A percentile compares a stretch with the other conserved stretches of the same genome.
Evolutionary conservation across 2,329 filamentous ascomycete species (phyloP).

Genomic region (Arthrobotrys sinensis): DNA sequence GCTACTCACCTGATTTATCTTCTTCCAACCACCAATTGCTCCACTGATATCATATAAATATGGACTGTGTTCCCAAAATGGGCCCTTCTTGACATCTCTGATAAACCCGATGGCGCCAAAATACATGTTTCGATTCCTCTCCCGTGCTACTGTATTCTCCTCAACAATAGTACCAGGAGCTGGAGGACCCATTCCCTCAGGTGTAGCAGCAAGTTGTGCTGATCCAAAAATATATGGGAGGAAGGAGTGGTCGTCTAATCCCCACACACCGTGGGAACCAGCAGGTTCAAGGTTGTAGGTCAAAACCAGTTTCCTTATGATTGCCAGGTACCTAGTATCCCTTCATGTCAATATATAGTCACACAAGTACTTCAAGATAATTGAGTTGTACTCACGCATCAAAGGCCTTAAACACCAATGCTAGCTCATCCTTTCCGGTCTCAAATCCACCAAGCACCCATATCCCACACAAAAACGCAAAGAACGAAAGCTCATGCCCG

Average conservation of each 20-base stretch:
- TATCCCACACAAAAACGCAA: conserved; percentile 88
- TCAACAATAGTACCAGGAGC: conserved; percentile 80
- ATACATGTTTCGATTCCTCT: conserved; percentile 84
- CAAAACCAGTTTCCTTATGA: conserved; percentile 85
- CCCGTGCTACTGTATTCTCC: conserved; percentile 75
- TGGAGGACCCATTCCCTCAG: conserved; percentile 74
- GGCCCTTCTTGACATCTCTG: conserved; percentile 94
- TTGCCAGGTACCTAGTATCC: conserved; percentile 77
- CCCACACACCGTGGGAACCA: conserved; percentile 97
- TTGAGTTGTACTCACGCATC: conserved; percentile 77
- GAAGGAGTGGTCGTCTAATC: conserved; percentile 97
- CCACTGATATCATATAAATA: conserved; percentile 95
- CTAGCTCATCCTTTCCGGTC: conserved; percentile 68
- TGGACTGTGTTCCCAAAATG: conserved; percentile 97
- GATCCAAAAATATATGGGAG: conserved; percentile 95
- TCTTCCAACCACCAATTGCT: conserved; percentile 93
- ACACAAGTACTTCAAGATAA: conserved; percentile 1
- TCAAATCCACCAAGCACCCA: conserved; percentile 91
- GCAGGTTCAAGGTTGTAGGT: conserved; percentile 95
- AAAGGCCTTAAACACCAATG: conserved; percentile 68
- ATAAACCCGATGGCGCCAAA: conserved; percentile 97
- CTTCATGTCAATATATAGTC: conserved; percentile 8
- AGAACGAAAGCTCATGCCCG: conserved; percentile 93
- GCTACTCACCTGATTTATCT: conserved; percentile 84
- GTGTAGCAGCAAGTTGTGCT: conserved; percentile 80